Evolutionary conservation across 2,329 filamentous ascomycete genomes (phyloP).

Genomic region (Penicillium sp.): DNA sequence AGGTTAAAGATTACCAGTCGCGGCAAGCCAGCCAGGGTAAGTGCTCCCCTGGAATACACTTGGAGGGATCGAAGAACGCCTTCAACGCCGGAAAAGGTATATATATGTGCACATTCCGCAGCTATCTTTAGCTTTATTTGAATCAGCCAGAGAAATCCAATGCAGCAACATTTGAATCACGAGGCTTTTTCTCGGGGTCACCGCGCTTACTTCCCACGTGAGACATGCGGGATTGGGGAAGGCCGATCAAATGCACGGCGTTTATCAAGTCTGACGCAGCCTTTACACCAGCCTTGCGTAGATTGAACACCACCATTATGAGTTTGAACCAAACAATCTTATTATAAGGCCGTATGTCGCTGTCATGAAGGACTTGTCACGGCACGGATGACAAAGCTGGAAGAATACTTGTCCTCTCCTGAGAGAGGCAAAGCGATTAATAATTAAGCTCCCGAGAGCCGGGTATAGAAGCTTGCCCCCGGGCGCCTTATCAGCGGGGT

Average conservation of each 20-base stretch:
- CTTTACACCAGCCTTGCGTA: no score
- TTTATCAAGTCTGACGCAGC: background rate
- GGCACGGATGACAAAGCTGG: no score
- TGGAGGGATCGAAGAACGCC: background rate
- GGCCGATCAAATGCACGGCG: background rate
- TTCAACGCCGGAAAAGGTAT: background rate
- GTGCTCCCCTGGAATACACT: background rate
- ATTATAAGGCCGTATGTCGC: no score
- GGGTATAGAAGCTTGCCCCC: background rate
- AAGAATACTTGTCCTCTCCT: no score
- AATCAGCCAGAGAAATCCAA: background rate
- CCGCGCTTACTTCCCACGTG: background rate
- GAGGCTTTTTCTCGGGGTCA: background rate
- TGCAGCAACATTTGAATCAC: background rate
- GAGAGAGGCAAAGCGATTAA: background rate
- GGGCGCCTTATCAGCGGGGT: constrained; percentile 12
- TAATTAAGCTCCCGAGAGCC: background rate
- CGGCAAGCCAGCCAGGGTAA: background rate
- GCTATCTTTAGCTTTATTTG: background rate
- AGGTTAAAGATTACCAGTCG: background rate
- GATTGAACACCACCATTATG: no score
- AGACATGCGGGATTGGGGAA: background rate
- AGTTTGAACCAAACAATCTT: no score
- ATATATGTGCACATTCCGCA: background rate
- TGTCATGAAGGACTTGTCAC: no score